phyloP scores from a whole-genome alignment of 345 rosid genomes.

The Aquilaria yunnanensis region DNA sequence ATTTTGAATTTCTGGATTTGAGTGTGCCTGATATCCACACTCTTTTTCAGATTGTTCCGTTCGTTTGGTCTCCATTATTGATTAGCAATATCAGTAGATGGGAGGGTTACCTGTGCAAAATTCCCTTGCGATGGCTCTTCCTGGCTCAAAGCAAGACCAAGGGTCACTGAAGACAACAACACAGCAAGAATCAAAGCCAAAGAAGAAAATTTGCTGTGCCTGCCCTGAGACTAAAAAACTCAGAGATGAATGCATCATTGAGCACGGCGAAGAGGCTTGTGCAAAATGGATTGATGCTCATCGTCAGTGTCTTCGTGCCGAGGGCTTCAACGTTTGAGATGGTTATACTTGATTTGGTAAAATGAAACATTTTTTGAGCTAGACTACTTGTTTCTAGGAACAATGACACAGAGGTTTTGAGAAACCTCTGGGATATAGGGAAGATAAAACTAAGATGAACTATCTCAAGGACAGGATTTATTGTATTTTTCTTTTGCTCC shows the following conservation, averaged over 20 bases:
- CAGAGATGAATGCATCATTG: conserved; percentile 87
- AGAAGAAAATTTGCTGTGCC: conserved; percentile 91
- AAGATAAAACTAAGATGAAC: conserved; percentile 5
- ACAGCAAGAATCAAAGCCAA: conserved; percentile 51
- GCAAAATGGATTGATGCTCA: conserved; percentile 97
- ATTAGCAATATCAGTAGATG: conserved; percentile 26
- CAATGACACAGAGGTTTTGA: background rate
- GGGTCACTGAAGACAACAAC: conserved; percentile 20
- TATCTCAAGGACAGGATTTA: background rate
- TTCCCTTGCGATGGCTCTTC: conserved; percentile 35
- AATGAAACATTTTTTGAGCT: conserved; percentile 17
- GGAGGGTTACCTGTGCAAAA: conserved; percentile 41
- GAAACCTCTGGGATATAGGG: conserved; percentile 18
- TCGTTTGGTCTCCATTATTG: conserved; percentile 1
- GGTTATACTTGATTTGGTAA: conserved; percentile 16
- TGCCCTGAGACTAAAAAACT: conserved; percentile 87
- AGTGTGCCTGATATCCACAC: background rate
- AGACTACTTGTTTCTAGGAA: conserved; percentile 9
- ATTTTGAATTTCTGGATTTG: background rate
- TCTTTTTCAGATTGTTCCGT: background rate
- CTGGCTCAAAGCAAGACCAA: conserved; percentile 35
- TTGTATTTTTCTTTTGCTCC: background rate
- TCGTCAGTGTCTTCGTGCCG: conserved; percentile 77
- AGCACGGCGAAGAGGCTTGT: conserved; percentile 83
- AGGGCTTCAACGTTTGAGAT: conserved; percentile 78